Conservation (phyloP, 495 filamentous ascomycete genomes). For the Geopyxis carbonaria region DNA sequence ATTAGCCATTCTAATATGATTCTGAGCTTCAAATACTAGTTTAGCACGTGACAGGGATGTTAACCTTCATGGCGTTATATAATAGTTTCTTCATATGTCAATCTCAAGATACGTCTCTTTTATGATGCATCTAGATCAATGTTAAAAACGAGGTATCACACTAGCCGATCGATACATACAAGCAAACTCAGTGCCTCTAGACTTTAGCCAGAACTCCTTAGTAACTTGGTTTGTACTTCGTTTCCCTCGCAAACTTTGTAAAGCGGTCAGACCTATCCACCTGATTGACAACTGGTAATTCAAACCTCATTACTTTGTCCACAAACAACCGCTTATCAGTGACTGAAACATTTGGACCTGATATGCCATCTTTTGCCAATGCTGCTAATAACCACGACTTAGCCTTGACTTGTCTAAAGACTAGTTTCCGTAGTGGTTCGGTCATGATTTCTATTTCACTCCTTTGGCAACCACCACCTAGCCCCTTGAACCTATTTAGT, state of each 20-base stretch:
- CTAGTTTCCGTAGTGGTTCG: slow-evolving; percentile 60
- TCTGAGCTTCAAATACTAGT: too few relatives aligned
- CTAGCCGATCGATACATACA: too few relatives aligned
- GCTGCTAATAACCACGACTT: slow-evolving; percentile 45
- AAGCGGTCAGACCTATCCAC: slow-evolving; percentile 18
- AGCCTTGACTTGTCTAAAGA: slow-evolving; percentile 44
- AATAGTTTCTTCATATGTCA: too few relatives aligned
- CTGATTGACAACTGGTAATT: slow-evolving; percentile 20
- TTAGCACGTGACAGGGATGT: too few relatives aligned
- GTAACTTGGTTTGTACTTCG: slow-evolving; percentile 21
- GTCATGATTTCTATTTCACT: slow-evolving; percentile 61
- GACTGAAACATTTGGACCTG: slow-evolving; percentile 42
- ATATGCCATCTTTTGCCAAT: slow-evolving; percentile 36
- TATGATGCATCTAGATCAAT: too few relatives aligned
- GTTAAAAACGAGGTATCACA: too few relatives aligned
- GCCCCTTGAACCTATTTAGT: slow-evolving; percentile 34
- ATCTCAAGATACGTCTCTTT: too few relatives aligned
- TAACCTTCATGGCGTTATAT: too few relatives aligned
- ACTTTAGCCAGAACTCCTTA: slow-evolving; percentile 24
- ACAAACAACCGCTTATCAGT: slow-evolving; percentile 46
- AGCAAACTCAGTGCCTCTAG: slow-evolving; percentile 25
- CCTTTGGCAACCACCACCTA: slow-evolving; percentile 55
- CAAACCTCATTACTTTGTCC: slow-evolving; percentile 40
- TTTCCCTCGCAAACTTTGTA: slow-evolving; percentile 25
- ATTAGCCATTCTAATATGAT: too few relatives aligned